These are phyloP conservation scores for Suillus luteus DNA, from an alignment of 768 basidiomycete genomes.

Conservation along the genomic window DNA sequence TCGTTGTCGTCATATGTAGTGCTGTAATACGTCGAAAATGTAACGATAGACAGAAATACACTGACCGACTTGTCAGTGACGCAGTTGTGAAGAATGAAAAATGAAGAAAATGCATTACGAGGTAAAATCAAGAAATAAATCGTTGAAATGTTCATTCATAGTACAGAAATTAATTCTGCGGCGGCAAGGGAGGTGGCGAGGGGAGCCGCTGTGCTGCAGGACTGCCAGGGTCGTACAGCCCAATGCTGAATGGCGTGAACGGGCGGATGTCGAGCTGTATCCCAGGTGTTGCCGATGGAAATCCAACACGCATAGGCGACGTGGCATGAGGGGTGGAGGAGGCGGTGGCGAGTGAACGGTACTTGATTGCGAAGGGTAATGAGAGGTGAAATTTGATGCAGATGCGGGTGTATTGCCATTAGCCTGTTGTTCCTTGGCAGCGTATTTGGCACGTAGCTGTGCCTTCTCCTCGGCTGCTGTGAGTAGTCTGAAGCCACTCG, in stretches of 20 bases:
- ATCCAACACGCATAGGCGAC: constrained; percentile 30
- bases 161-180: constrained; percentile 5
- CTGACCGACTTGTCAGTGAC: not conserved
- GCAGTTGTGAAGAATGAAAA: not conserved
- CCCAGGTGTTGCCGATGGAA: constrained; percentile 16
- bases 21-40: constrained; percentile 11
- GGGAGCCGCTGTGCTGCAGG: constrained; percentile 8
- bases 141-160: not conserved
- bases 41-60: constrained; percentile 6
- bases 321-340: constrained; percentile 74
- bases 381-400: constrained; percentile 24
- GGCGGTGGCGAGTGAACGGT: constrained; percentile 31
- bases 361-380: constrained; percentile 11
- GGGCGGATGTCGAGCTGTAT: constrained; percentile 41
- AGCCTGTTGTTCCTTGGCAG: constrained; percentile 47
- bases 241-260: constrained; percentile 50
- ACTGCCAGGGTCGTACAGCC: constrained; percentile 30
- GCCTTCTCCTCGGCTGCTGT: constrained; percentile 85
- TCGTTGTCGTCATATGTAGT: constrained; percentile 9
- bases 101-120: not conserved
- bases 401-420: constrained; percentile 22
- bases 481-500: constrained; percentile 38
- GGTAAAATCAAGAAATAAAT: not conserved
- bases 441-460: constrained; percentile 61
- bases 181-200: constrained; percentile 17